Conservation (phyloP, 768 basidiomycete genomes). For the Collybia mongolica region DNA sequence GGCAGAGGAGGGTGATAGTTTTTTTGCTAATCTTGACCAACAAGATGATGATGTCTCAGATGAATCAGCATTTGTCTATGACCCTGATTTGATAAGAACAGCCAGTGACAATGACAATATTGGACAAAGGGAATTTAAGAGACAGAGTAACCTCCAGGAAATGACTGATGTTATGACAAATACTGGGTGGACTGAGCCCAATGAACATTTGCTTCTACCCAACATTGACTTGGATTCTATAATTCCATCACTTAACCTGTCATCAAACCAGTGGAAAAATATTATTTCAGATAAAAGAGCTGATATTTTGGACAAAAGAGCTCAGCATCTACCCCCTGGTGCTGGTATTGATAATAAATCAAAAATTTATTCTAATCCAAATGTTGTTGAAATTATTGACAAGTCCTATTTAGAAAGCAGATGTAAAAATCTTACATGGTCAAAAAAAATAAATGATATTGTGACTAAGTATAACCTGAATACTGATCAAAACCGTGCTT, state of each 20-base stretch:
- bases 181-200: constrained; percentile 1
- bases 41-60: neutral
- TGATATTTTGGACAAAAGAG: neutral
- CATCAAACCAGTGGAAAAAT: constrained; percentile 13
- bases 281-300: constrained; percentile 11
- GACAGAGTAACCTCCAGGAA: neutral
- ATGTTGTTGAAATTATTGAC: constrained; percentile 9
- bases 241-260: constrained; percentile 16
- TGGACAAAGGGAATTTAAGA: neutral
- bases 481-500: constrained; percentile 10
- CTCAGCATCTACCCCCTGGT: too few relatives aligned
- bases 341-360: too few relatives aligned
- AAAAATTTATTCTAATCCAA: neutral
- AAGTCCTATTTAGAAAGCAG: constrained; percentile 7
- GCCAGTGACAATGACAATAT: neutral
- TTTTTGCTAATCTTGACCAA: neutral
- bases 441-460: neutral
- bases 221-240: neutral
- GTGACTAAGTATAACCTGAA: neutral
- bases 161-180: neutral
- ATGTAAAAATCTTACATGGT: constrained; percentile 9
- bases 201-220: neutral
- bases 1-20: neutral
- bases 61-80: neutral
- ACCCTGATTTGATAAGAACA: too few relatives aligned